These are phyloP conservation scores for Mycena vitilis DNA, from an alignment of 768 basidiomycete genomes.

Conservation along the genomic window DNA sequence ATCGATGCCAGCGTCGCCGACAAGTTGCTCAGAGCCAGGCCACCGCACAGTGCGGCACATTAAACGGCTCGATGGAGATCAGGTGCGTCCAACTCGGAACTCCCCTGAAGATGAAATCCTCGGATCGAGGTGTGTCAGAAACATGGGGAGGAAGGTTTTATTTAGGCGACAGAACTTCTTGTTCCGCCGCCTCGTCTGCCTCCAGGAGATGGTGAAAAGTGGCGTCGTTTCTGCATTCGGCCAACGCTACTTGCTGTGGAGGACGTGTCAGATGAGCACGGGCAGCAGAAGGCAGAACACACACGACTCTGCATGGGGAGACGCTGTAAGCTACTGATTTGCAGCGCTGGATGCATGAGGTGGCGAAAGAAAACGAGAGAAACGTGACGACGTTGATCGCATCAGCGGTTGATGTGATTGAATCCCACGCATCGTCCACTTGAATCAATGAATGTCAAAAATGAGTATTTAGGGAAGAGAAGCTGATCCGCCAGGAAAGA, in stretches of 20 bases:
- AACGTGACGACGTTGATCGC: too few relatives aligned
- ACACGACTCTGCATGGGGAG: constrained; percentile 19
- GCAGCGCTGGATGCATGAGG: too few relatives aligned
- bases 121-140: constrained; percentile 5
- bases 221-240: constrained; percentile 9
- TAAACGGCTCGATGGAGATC: constrained; percentile 4
- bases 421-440: too few relatives aligned
- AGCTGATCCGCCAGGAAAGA: too few relatives aligned
- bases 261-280: constrained; percentile 12
- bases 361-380: too few relatives aligned
- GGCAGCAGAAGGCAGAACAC: neutral
- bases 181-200: constrained; percentile 6
- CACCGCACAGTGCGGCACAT: constrained; percentile 14
- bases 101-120: constrained; percentile 9
- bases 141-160: constrained; percentile 14
- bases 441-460: too few relatives aligned
- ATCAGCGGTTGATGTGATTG: too few relatives aligned
- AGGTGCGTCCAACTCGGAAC: constrained; percentile 12
- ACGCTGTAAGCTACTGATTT: neutral
- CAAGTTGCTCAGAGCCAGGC: constrained; percentile 10
- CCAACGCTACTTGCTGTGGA: constrained; percentile 10
- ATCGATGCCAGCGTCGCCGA: constrained; percentile 4
- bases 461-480: too few relatives aligned
- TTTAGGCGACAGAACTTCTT: constrained; percentile 1
- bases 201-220: constrained; percentile 9